These are phyloP conservation scores for Cystobasidium sp. DNA, from an alignment of 1,284 basidiomycete genomes.

Conservation along the genomic window DNA sequence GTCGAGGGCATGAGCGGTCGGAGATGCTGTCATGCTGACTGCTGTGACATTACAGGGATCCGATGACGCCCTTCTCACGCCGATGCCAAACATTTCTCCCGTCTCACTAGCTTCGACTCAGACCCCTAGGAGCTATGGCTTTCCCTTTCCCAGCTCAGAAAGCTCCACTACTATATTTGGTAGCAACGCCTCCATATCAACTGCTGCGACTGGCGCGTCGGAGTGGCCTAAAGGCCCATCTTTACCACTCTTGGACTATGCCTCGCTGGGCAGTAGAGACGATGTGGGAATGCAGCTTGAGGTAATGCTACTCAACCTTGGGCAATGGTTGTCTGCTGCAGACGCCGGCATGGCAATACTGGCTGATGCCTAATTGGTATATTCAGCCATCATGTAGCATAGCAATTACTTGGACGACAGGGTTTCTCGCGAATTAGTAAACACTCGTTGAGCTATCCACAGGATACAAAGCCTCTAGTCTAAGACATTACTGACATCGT, in stretches of 20 bases:
- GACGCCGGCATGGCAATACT: conserved; percentile 59
- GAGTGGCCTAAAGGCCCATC: conserved; percentile 55
- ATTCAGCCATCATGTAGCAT: background rate
- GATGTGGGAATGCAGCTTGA: conserved; percentile 73
- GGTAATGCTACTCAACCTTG: conserved; percentile 75
- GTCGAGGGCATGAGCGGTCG: background rate
- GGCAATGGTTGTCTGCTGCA: conserved; percentile 77
- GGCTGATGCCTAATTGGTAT: background rate
- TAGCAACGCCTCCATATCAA: conserved; percentile 1
- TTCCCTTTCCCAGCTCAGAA: conserved; percentile 18
- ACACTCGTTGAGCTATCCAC: too few relatives aligned
- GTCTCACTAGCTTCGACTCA: conserved; percentile 2
- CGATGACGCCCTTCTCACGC: conserved; percentile 34
- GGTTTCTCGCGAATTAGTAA: too few relatives aligned
- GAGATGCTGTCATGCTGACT: background rate
- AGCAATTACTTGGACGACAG: background rate
- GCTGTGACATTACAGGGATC: background rate
- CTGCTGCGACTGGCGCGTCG: background rate
- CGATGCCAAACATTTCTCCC: conserved; percentile 36
- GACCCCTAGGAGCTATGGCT: conserved; percentile 5
- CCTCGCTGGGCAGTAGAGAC: conserved; percentile 66
- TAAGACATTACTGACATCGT: too few relatives aligned
- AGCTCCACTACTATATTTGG: background rate
- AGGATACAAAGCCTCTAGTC: too few relatives aligned
- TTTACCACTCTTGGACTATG: conserved; percentile 71